Conservation (phyloP, 2,329 filamentous ascomycete genomes). For the Epichloe hybrida region DNA sequence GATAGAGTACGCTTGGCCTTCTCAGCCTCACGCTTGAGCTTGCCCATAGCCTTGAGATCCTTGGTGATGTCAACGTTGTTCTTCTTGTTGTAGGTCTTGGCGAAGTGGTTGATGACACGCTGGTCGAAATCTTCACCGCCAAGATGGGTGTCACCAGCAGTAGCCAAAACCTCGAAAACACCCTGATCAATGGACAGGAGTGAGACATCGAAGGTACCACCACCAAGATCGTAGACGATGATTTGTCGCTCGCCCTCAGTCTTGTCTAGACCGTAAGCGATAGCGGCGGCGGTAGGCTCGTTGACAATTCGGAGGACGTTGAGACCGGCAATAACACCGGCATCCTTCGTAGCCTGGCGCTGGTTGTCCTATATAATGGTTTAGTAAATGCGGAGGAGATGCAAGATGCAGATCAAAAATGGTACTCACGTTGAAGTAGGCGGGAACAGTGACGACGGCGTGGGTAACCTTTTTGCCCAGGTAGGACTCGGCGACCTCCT, state of each 20-base stretch:
- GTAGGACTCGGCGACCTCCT: slow-evolving; percentile 67
- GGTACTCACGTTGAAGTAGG: slow-evolving; percentile 69
- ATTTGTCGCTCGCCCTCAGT: slow-evolving; percentile 72
- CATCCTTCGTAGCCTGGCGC: slow-evolving; percentile 93
- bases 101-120: slow-evolving; percentile 89
- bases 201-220: slow-evolving; percentile 90
- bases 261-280: slow-evolving; percentile 90
- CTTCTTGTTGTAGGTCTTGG: slow-evolving; percentile 99
- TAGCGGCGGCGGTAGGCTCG: slow-evolving; percentile 89
- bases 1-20: slow-evolving; percentile 98
- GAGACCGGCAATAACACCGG: slow-evolving; percentile 79
- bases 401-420: not conserved
- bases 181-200: slow-evolving; percentile 84
- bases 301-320: slow-evolving; percentile 95
- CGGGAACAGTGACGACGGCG: slow-evolving; percentile 85
- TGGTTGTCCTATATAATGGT: slow-evolving; percentile 54
- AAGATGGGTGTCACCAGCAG: slow-evolving; percentile 91
- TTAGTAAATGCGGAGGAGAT: not conserved
- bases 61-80: slow-evolving; percentile 83
- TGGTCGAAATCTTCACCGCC: slow-evolving; percentile 99
- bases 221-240: slow-evolving; percentile 86
- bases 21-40: slow-evolving; percentile 98
- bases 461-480: slow-evolving; percentile 75
- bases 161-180: slow-evolving; percentile 88
- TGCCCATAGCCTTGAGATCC: slow-evolving; percentile 96